Conservation (phyloP, 805 yeast genomes). For the Candida golubevii region DNA sequence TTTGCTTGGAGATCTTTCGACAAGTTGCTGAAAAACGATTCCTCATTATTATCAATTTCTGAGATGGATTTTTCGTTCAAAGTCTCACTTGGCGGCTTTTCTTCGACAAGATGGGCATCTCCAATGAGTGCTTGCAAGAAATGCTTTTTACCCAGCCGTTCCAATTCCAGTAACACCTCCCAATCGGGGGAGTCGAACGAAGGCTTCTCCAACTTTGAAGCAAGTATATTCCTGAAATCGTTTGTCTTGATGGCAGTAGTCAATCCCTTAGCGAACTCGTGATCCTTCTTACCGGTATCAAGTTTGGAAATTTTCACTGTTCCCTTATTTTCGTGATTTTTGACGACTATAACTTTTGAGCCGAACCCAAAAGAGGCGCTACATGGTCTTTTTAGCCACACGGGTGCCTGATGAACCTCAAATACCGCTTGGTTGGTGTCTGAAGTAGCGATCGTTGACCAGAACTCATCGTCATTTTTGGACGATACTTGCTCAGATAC, state of each 20-base stretch:
- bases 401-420: conserved; percentile 75
- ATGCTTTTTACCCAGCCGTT: conserved; percentile 46
- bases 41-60: conserved; percentile 16
- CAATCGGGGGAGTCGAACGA: conserved; percentile 55
- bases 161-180: conserved; percentile 52
- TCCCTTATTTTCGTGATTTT: conserved; percentile 38
- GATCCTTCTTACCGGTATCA: conserved; percentile 33
- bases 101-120: conserved; percentile 3
- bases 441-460: conserved; percentile 70
- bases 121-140: conserved; percentile 38
- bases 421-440: conserved; percentile 73
- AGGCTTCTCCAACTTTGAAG: conserved; percentile 41
- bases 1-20: conserved; percentile 19
- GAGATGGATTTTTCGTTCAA: neutral
- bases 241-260: conserved; percentile 53
- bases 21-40: conserved; percentile 37
- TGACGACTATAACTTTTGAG: conserved; percentile 69
- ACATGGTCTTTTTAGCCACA: conserved; percentile 75
- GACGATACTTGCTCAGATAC: conserved; percentile 40
- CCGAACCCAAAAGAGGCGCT: conserved; percentile 90
- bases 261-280: conserved; percentile 29
- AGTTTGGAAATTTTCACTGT: conserved; percentile 42
- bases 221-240: conserved; percentile 53
- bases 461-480: conserved; percentile 70
- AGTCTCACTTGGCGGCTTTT: neutral